Base-by-base conservation (phyloP, 2,329 filamentous ascomycete species). In the Knoxdaviesia capensis region DNA sequence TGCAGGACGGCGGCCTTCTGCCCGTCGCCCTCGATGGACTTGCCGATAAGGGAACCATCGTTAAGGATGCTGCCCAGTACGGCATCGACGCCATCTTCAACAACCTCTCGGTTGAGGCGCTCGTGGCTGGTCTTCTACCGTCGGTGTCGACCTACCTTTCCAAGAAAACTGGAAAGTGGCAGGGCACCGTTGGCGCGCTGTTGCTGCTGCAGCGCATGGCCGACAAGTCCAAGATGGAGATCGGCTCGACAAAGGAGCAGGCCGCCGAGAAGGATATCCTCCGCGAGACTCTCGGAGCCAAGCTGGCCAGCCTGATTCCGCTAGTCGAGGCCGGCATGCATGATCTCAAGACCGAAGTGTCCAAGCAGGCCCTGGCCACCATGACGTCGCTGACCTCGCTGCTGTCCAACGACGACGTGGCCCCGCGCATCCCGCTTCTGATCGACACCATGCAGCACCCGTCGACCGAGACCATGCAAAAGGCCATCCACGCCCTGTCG, bases 401-500 rank as follows among this genome's bases (percentile, higher is more conserved):
- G 10, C 72, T 98, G 39, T 86, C 86, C 55, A 98, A 98, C 67
- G 90, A 98, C 64, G 90, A 98, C 59, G 87, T 98, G 43, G 80
- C 81, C 29, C 87, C 88, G 39, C 76, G 86, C 53, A 87, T 98
- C 53, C 86, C 88, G 6, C 75, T 96, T 3, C 71, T 98, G 40
- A 78, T 98, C 59, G 85, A 92, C 57, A 83, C 85, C 40, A 94
- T 98, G 79, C 84, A 94, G 58, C 78, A 94, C 52, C 90, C 90
- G 5, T 94, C 85, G 7, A 69, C 82, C 9, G 77, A 92, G 59
- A 85, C 80, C 31, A 71, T 92, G 43, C 84, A 94, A 57, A 94
- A 94, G 66, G 87, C 90, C 32, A 96, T 98, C 49, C 90, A 94
- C 56, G 90, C 87, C 38, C 69, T 98, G 38, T 94, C 87, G 4